Conservation (phyloP, 495 filamentous ascomycete genomes). For the Platismatia glauca region DNA sequence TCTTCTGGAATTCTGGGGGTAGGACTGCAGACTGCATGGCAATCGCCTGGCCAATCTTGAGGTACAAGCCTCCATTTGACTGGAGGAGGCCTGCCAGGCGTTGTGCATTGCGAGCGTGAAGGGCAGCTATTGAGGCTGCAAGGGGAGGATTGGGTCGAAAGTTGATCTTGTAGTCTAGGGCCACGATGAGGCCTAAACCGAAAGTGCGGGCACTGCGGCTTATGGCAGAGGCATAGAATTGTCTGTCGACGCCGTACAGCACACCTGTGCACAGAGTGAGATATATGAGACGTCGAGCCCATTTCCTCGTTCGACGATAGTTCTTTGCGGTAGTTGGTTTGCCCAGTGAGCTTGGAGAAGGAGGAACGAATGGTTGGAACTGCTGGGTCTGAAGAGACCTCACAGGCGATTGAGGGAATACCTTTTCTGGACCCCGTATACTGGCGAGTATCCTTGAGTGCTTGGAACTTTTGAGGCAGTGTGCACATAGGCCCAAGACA, state of each 20-base stretch:
- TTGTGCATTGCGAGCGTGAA: slow-evolving; percentile 78
- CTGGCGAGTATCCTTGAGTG: neutral
- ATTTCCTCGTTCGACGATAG: slow-evolving; percentile 61
- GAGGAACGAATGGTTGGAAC: slow-evolving; percentile 70
- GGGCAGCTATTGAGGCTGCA: slow-evolving; percentile 53
- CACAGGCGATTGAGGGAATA: neutral
- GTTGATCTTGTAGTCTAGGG: slow-evolving; percentile 92
- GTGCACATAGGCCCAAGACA: slow-evolving; percentile 10
- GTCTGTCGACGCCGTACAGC: slow-evolving; percentile 57
- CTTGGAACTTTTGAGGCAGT: slow-evolving; percentile 4
- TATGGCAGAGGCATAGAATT: slow-evolving; percentile 67
- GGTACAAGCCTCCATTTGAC: slow-evolving; percentile 83
- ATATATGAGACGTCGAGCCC: slow-evolving; percentile 62
- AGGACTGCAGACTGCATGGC: slow-evolving; percentile 95
- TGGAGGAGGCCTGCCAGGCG: slow-evolving; percentile 69
- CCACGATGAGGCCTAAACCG: slow-evolving; percentile 66
- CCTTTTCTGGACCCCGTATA: neutral
- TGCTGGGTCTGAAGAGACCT: slow-evolving; percentile 24
- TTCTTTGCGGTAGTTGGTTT: slow-evolving; percentile 56
- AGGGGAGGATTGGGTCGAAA: slow-evolving; percentile 70
- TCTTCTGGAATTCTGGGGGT: slow-evolving; percentile 86
- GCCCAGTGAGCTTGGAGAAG: slow-evolving; percentile 69
- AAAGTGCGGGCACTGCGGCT: slow-evolving; percentile 78
- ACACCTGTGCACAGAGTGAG: slow-evolving; percentile 49
- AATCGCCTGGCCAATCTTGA: slow-evolving; percentile 97